Base-by-base conservation (phyloP, 805 yeast genomes). In the Barnettozyma californica region DNA sequence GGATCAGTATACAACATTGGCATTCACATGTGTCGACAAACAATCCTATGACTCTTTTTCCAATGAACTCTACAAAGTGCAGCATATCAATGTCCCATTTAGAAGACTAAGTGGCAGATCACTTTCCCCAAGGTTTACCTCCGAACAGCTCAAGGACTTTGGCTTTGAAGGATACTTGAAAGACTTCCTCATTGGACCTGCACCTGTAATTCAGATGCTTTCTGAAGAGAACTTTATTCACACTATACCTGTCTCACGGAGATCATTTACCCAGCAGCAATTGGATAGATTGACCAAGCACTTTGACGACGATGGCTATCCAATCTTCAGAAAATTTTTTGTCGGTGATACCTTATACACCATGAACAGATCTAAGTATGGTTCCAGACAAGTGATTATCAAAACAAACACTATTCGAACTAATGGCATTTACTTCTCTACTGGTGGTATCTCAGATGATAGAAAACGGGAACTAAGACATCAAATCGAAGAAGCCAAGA, bases 91-190 rank as follows among this genome's bases (percentile, higher is more conserved):
- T 49, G 79, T 81, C 6, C 77, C 87, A 11, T 71, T 83, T 45
- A 79, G 89, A 73, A 76, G 80, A 51, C 27, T 70, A 5, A 54
- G 63, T 21, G 43, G 54, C 5, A 45, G 36, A 6, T 20, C 44
- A 46, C 52, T 48, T 42, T 42, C 48, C 36, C 68, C 58, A 34
- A 63, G 57, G 26, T 50, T 62, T 23, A 46, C 70, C 46, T 51
- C 49, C 2, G 69, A 69, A 9, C 60, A 73, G 43, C 56, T 89
- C 2, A 58, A 53, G 26, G 33, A 48, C 0, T 64, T 70, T 20
- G 96, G 96, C 0, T 90, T 94, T 63, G 96, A 87, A 47, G 94
- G 96, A 1, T 87, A 79, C 58, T 55, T 90, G 23, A 65, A 76
- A 2, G 97, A 94, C 57, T 79, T 79, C 53, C 59, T 92, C 2